Conservation (phyloP, 805 yeast genomes). For the Metschnikowia reukaufii region DNA sequence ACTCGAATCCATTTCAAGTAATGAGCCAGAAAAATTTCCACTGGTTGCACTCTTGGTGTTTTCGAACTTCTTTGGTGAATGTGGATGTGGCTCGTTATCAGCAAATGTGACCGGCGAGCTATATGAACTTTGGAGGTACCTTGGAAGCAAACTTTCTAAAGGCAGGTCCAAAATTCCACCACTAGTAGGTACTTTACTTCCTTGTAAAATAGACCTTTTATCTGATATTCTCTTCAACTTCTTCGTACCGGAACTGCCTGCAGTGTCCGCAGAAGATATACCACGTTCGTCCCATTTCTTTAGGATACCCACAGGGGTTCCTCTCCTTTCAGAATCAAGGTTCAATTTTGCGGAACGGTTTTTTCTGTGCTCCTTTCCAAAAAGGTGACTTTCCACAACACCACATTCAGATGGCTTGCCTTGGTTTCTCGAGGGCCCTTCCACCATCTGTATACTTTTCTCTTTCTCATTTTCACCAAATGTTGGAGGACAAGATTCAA, state of each 20-base stretch:
- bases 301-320: neutral
- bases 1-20: slow-evolving; percentile 5
- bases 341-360: neutral
- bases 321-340: neutral
- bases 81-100: neutral
- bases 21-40: slow-evolving; percentile 2
- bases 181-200: neutral
- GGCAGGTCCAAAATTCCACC: slow-evolving; percentile 5
- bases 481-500: slow-evolving; percentile 11
- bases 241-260: neutral
- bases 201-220: neutral
- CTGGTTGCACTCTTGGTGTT: slow-evolving; percentile 2
- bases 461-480: slow-evolving; percentile 1
- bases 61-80: neutral
- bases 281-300: neutral
- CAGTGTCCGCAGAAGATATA: neutral
- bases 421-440: neutral
- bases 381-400: neutral
- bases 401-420: neutral
- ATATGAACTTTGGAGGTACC: slow-evolving; percentile 8
- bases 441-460: neutral
- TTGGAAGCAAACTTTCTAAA: slow-evolving; percentile 7
- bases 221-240: slow-evolving; percentile 1
- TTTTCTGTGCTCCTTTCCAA: neutral
- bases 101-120: slow-evolving; percentile 9